A percentile compares a stretch with the other conserved stretches of the same genome.
phyloP scores from a whole-genome alignment of 1,284 basidiomycete species.

The Neolentinus lepideus region DNA sequence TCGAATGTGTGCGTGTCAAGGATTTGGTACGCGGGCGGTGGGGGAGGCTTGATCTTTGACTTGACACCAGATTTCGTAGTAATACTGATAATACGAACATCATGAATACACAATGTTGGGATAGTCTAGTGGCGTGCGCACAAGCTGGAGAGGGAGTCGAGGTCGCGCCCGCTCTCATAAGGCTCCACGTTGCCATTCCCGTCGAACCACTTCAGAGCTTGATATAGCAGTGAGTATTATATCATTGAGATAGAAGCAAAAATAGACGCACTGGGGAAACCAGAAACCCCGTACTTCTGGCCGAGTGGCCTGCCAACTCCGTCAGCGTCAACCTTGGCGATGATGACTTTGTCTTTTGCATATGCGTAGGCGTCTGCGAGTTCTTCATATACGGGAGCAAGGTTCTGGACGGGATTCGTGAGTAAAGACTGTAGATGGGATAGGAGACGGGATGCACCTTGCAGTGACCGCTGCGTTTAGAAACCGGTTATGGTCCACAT shows the following conservation, averaged over 20 bases:
- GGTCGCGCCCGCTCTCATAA: slow-evolving; percentile 78
- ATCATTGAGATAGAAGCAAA: slow-evolving; percentile 5
- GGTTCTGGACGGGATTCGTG: slow-evolving; percentile 41
- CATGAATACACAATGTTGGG: background rate
- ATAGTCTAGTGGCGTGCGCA: slow-evolving; percentile 31
- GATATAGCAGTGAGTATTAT: background rate
- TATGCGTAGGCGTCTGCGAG: slow-evolving; percentile 81
- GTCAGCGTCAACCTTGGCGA: slow-evolving; percentile 94
- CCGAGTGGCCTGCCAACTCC: slow-evolving; percentile 72
- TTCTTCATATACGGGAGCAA: slow-evolving; percentile 85
- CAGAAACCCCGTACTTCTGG: slow-evolving; percentile 70
- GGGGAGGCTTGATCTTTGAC: slow-evolving; percentile 80
- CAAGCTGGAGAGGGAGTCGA: slow-evolving; percentile 74
- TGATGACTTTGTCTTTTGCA: slow-evolving; percentile 75
- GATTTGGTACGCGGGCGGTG: slow-evolving; percentile 66
- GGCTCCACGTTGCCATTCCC: slow-evolving; percentile 54
- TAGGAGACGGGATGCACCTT: slow-evolving; percentile 39
- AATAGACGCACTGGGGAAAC: slow-evolving; percentile 73
- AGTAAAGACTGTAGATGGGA: slow-evolving; percentile 4
- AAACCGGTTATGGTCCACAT: background rate
- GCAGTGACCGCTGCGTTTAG: slow-evolving; percentile 63
- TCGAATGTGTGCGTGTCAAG: slow-evolving; percentile 74
- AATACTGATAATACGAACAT: slow-evolving; percentile 39
- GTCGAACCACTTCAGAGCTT: slow-evolving; percentile 90
- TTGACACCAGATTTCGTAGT: slow-evolving; percentile 73